Evolutionary conservation across 352 stramenopile genomes (phyloP), one percentile per base, ranked within the genome.

Genomic region (Phytophthora nicotianae): DNA sequence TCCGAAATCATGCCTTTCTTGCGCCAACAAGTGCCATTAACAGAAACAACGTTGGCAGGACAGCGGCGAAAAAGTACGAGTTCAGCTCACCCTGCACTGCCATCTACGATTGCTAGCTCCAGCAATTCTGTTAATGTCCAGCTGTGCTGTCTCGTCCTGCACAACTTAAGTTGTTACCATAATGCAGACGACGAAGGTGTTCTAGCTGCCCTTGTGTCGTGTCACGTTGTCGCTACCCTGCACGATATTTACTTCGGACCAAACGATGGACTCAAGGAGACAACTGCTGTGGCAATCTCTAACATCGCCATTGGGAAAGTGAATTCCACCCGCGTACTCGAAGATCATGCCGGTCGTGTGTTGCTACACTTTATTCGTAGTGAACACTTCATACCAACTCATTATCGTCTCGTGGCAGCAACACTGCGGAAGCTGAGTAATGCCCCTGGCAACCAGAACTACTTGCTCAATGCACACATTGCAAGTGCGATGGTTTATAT

Each of bases 121-220:
- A 67, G 38, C 20, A 46, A 55, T 40, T 60, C 62, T 20, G 53
- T 49, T 21, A 65, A 73, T 33, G 50, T 78, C 9, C 82, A 86
- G 65, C 48, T 93, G 5, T 86, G 80, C 49, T 83, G 74, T 24
- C 57, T 88, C n/a, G 75, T 88, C 11, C 69, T 93, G 11, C 83
- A 93, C 70, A 93, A 93, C 52, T 51, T 91, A 19, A 93, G 79
- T 51, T 93, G 84, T 16, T 68, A 43, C 21, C 46, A 61, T 53
- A 7, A 35, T 35, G 19, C 41, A 33, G 35, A 68, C 38, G 23
- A 61, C 21, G 29, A 68, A 51, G 41, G 60, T 70, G 41, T 76
- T n/a, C 68, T 89, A n/a, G 74, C 74, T 4, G 24, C 51, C 16
- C 75, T 93, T 5, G 81, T 90, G 33, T 76, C 77, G 4, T 79